These are phyloP conservation scores for Leishmania arabica DNA, from an alignment of 208 protist species.

Conservation along the genomic window DNA sequence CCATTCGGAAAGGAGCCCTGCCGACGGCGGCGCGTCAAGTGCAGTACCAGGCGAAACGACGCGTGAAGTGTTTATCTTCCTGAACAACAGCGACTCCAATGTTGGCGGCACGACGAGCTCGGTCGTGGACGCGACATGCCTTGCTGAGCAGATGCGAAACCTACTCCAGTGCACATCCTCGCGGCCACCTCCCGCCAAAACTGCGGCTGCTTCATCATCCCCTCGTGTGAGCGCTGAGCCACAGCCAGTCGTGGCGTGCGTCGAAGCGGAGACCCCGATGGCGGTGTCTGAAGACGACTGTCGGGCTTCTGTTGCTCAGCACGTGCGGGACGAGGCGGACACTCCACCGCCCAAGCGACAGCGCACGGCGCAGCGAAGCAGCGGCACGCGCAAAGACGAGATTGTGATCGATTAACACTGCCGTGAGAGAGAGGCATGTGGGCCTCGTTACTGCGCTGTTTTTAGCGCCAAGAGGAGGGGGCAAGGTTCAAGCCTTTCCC, in stretches of 20 bases:
- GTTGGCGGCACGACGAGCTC: slow-evolving; percentile 71
- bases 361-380: slow-evolving; percentile 10
- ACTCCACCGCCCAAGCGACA: slow-evolving; percentile 15
- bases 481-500: background rate
- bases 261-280: background rate
- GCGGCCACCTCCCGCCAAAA: background rate
- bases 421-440: background rate
- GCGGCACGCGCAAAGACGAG: slow-evolving; percentile 11
- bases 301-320: background rate
- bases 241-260: background rate
- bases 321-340: background rate
- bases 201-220: background rate
- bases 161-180: slow-evolving; percentile 16
- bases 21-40: background rate
- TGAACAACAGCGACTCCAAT: slow-evolving; percentile 86
- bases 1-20: background rate
- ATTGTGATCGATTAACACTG: slow-evolving; percentile 23
- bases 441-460: background rate
- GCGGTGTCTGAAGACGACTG: background rate
- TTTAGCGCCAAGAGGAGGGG: background rate
- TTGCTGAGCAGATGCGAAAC: slow-evolving; percentile 40
- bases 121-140: slow-evolving; percentile 69
- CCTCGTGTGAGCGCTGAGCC: background rate
- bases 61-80: slow-evolving; percentile 72
- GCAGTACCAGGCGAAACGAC: background rate